Conservation (phyloP, 208 protist species). For the Acanthamoeba healyi region DNA sequence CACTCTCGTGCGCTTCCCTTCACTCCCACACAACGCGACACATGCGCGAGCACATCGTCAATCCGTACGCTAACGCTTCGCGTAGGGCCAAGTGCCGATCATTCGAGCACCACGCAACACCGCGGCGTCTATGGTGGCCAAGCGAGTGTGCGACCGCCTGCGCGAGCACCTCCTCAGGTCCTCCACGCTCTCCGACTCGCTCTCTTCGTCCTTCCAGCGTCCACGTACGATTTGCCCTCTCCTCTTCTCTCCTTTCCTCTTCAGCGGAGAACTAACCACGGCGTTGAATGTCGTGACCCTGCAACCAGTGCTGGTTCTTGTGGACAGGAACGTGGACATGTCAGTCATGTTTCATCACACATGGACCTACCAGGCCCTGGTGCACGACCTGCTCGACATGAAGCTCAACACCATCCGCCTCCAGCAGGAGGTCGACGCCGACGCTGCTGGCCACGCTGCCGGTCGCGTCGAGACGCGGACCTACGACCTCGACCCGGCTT, state of each 20-base stretch:
- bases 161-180: constrained; percentile 69
- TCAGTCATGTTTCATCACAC: constrained; percentile 89
- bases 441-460: background rate
- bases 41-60: too few species aligned
- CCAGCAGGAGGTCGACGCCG: background rate
- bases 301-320: constrained; percentile 85
- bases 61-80: background rate
- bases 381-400: constrained; percentile 90
- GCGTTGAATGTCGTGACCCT: background rate
- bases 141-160: background rate
- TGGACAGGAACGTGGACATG: constrained; percentile 89
- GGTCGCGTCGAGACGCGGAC: constrained; percentile 43
- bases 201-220: constrained; percentile 48
- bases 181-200: background rate
- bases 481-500: constrained; percentile 85
- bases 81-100: constrained; percentile 71
- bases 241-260: background rate
- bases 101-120: constrained; percentile 60
- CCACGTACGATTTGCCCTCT: background rate
- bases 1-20: constrained; percentile 82
- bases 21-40: background rate
- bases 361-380: constrained; percentile 91
- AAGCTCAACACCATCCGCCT: constrained; percentile 86
- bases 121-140: constrained; percentile 72
- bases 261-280: background rate